These are phyloP conservation scores for Lactarius tabidus DNA, from an alignment of 768 basidiomycete species.

Conservation along the genomic window DNA sequence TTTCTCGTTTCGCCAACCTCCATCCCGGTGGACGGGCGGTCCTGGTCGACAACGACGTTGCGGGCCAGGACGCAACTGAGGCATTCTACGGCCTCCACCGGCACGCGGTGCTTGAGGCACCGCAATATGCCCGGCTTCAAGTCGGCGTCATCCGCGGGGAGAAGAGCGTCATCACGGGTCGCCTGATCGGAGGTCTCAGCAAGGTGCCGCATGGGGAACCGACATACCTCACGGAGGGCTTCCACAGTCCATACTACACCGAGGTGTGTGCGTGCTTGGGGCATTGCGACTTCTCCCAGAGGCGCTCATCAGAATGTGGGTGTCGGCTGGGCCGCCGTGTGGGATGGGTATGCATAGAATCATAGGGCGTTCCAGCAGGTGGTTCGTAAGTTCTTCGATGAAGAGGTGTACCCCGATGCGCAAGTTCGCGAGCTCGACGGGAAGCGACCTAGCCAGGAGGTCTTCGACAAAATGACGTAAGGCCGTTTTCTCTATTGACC, in stretches of 20 bases:
- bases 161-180: constrained; percentile 48
- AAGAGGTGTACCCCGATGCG: constrained; percentile 50
- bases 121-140: constrained; percentile 66
- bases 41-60: constrained; percentile 40
- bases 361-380: constrained; percentile 59
- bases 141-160: constrained; percentile 66
- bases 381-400: constrained; percentile 63
- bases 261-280: constrained; percentile 41
- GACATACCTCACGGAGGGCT: constrained; percentile 68
- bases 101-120: constrained; percentile 69
- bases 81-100: constrained; percentile 85
- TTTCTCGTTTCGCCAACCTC: constrained; percentile 74
- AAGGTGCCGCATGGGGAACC: constrained; percentile 83
- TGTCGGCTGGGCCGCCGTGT: constrained; percentile 51
- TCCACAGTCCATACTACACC: constrained; percentile 72
- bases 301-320: constrained; percentile 36
- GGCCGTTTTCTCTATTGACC: constrained; percentile 8
- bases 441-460: constrained; percentile 75
- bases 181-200: constrained; percentile 55
- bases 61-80: constrained; percentile 83
- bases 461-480: constrained; percentile 82
- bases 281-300: background rate
- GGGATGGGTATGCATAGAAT: constrained; percentile 44
- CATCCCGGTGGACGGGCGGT: constrained; percentile 87
- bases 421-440: constrained; percentile 76